phyloP scores from a whole-genome alignment of 768 basidiomycete genomes.

The Psilocybe tampanensis region DNA sequence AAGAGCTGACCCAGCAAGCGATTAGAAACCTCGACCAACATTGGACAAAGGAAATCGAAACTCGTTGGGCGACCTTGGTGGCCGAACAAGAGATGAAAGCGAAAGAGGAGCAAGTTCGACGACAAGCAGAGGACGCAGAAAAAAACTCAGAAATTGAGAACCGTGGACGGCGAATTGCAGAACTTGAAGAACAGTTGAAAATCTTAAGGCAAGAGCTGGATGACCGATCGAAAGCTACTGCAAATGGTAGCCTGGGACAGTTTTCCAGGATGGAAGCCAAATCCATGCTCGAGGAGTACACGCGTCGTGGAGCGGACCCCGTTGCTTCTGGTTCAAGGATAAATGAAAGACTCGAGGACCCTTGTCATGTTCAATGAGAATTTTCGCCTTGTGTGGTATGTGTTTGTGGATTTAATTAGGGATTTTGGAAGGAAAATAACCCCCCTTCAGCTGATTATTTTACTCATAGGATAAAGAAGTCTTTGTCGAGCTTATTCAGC shows the following conservation, averaged over 20 bases:
- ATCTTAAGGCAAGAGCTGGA: background rate
- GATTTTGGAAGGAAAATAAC: too few species aligned
- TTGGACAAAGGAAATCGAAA: conserved; percentile 1
- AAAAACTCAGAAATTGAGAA: background rate
- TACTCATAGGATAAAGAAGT: too few species aligned
- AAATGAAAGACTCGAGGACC: background rate
- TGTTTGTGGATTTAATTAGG: background rate
- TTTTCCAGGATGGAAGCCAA: background rate
- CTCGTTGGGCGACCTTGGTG: background rate
- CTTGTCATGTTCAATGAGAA: background rate
- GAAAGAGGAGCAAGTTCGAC: background rate
- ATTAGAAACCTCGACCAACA: background rate
- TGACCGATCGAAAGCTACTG: background rate
- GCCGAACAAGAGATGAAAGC: background rate
- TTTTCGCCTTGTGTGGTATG: background rate
- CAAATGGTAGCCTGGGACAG: background rate
- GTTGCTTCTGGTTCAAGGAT: background rate
- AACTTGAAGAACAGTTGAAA: background rate
- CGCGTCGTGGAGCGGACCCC: background rate
- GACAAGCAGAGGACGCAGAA: background rate
- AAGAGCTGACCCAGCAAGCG: background rate
- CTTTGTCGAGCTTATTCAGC: too few species aligned
- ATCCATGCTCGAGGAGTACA: background rate
- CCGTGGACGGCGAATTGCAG: background rate
- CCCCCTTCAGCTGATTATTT: too few species aligned